A percentile compares a stretch with the other conserved stretches of the same genome.
Conservation (phyloP, 2,329 filamentous ascomycete genomes). For the Colletotrichum tabaci region DNA sequence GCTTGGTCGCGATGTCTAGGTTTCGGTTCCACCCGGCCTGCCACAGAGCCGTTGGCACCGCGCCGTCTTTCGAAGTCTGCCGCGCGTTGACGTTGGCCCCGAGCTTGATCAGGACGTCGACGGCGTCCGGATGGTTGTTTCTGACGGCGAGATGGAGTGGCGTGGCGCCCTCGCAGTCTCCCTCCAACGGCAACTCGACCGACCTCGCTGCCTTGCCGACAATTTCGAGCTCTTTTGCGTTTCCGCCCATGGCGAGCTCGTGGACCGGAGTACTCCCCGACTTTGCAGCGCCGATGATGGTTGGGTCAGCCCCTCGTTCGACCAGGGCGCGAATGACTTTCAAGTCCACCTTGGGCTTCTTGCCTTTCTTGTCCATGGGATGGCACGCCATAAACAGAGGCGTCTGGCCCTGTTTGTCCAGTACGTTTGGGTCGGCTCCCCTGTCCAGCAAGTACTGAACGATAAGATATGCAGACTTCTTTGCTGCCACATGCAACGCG, state of each 20-base stretch:
- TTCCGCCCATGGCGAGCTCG: slow-evolving; percentile 14
- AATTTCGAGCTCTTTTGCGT: slow-evolving; percentile 14
- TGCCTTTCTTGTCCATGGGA: slow-evolving; percentile 16
- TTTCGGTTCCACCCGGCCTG: slow-evolving; percentile 7
- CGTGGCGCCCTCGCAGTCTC: slow-evolving; percentile 7
- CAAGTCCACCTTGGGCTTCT: background rate
- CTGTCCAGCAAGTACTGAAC: slow-evolving; percentile 26
- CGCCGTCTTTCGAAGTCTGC: slow-evolving; percentile 12
- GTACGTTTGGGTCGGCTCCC: slow-evolving; percentile 32
- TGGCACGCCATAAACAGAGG: slow-evolving; percentile 29
- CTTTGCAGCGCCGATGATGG: slow-evolving; percentile 1
- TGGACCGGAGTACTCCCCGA: slow-evolving; percentile 17
- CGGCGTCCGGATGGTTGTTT: slow-evolving; percentile 4
- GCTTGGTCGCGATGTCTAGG: slow-evolving; percentile 9
- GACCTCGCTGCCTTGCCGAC: slow-evolving; percentile 12
- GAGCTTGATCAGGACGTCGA: slow-evolving; percentile 24
- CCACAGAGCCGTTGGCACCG: slow-evolving; percentile 18
- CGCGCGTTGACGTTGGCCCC: slow-evolving; percentile 20
- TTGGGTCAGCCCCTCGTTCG: slow-evolving; percentile 26
- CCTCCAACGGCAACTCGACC: slow-evolving; percentile 10
- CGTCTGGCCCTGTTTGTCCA: slow-evolving; percentile 14
- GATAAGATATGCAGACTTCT: slow-evolving; percentile 9
- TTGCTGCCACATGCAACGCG: slow-evolving; percentile 25
- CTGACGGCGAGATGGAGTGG: slow-evolving; percentile 16
- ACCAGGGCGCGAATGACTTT: slow-evolving; percentile 23